A percentile compares a stretch with the other conserved stretches of the same genome.
Conservation (phyloP, 805 yeast genomes). For the Candida hispaniensis region DNA sequence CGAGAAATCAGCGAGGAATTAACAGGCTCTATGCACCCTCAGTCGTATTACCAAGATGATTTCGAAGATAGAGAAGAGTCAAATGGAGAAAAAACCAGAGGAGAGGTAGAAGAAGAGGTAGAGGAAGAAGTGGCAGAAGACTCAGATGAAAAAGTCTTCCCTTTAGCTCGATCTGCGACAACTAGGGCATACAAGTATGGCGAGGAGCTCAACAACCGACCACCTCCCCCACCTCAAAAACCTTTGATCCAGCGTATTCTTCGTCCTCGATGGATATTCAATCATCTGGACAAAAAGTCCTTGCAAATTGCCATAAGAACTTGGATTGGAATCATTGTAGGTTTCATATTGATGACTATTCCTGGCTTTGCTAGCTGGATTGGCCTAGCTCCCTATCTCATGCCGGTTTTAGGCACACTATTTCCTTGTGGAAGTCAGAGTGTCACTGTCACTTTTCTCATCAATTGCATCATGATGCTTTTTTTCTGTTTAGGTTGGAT, state of each 20-base stretch:
- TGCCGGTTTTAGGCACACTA: constrained; percentile 6
- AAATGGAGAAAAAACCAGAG: no score
- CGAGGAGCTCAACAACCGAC: no score
- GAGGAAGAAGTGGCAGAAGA: no score
- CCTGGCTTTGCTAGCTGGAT: constrained; percentile 5
- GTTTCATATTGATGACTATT: constrained; percentile 8
- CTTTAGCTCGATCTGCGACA: no score
- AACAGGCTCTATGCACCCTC: no score
- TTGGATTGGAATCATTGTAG: constrained; percentile 5
- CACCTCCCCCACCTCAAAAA: constrained; percentile 5
- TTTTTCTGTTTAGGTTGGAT: constrained; percentile 4
- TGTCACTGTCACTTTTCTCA: background rate
- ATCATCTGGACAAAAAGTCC: background rate
- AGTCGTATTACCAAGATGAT: no score
- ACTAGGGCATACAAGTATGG: no score
- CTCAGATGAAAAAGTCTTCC: no score
- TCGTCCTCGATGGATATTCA: constrained; percentile 8
- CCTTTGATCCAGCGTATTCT: constrained; percentile 6
- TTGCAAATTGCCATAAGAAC: constrained; percentile 4
- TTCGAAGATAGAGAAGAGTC: no score
- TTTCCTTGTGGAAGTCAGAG: constrained; percentile 4
- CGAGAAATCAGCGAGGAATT: no score
- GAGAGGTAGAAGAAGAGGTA: no score
- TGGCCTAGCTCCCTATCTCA: constrained; percentile 2
- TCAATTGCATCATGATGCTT: constrained; percentile 11